phyloP scores from a whole-genome alignment of 495 filamentous ascomycete genomes.

The Podospora bellae-mahoneyi region DNA sequence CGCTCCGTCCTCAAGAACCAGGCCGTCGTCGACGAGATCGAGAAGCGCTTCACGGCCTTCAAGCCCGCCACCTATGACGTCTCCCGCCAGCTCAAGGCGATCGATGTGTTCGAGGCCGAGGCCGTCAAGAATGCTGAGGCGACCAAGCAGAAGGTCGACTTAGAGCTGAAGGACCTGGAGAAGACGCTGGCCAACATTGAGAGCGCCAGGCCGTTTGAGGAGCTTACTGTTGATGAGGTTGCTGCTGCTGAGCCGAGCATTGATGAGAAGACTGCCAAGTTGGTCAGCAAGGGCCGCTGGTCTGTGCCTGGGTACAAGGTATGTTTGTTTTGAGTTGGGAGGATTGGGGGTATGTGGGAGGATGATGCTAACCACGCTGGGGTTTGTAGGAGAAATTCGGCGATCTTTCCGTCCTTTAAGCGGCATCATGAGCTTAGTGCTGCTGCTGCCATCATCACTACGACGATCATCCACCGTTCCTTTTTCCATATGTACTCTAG shows the following conservation, averaged over 20 bases:
- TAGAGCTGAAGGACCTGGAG: slow-evolving; percentile 85
- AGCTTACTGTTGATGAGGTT: slow-evolving; percentile 97
- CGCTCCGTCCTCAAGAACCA: slow-evolving; percentile 89
- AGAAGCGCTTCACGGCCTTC: slow-evolving; percentile 86
- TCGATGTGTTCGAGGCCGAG: slow-evolving; percentile 95
- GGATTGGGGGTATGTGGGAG: neutral
- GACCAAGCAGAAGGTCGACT: slow-evolving; percentile 91
- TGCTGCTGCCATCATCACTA: neutral
- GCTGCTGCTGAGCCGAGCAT: slow-evolving; percentile 88
- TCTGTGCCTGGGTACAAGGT: slow-evolving; percentile 97
- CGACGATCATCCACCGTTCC: slow-evolving; percentile 14
- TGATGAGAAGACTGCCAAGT: slow-evolving; percentile 85
- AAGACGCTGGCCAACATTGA: slow-evolving; percentile 97
- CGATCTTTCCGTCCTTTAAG: slow-evolving; percentile 87
- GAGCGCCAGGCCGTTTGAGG: slow-evolving; percentile 90
- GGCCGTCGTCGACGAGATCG: slow-evolving; percentile 90
- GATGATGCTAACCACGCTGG: neutral
- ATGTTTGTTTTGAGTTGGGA: slow-evolving; percentile 40
- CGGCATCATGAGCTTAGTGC: neutral
- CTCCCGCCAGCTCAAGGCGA: slow-evolving; percentile 86
- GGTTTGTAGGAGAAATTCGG: slow-evolving; percentile 88
- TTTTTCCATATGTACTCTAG: slow-evolving; percentile 53
- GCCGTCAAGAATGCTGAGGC: slow-evolving; percentile 93
- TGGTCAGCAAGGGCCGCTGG: slow-evolving; percentile 97
- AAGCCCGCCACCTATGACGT: slow-evolving; percentile 91